Conservation (phyloP, 140 eudicot genomes). For the Cichorium intybus region DNA sequence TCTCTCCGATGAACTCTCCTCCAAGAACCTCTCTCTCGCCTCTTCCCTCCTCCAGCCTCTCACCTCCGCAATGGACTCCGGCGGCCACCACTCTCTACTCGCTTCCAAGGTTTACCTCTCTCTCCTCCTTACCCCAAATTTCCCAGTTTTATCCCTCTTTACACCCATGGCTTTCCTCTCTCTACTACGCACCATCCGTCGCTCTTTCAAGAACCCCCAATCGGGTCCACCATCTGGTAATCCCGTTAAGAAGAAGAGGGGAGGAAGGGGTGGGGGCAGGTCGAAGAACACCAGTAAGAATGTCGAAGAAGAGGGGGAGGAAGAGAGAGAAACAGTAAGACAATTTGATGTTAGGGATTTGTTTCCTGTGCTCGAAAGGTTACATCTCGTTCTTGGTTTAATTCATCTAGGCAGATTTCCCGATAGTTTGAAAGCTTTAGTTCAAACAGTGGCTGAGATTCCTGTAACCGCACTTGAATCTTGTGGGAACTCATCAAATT, state of each 20-base stretch:
- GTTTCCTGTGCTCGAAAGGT: constrained; percentile 63
- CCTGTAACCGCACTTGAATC: constrained; percentile 51
- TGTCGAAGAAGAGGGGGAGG: constrained; percentile 14
- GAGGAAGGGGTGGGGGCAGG: constrained; percentile 25
- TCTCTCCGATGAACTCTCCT: constrained; percentile 51
- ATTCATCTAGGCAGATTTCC: constrained; percentile 88
- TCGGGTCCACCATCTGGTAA: constrained; percentile 20
- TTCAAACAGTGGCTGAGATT: constrained; percentile 67
- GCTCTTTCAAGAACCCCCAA: constrained; percentile 39
- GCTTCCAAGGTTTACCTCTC: constrained; percentile 74
- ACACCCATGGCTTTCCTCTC: constrained; percentile 72
- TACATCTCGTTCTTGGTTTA: constrained; percentile 60
- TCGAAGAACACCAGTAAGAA: constrained; percentile 28
- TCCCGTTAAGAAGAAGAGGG: constrained; percentile 38
- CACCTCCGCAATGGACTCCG: constrained; percentile 66
- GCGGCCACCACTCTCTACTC: constrained; percentile 43
- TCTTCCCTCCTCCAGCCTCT: constrained; percentile 43
- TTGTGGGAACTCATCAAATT: constrained; percentile 48
- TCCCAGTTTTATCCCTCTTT: constrained; percentile 77
- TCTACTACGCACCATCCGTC: constrained; percentile 59
- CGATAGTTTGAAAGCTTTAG: constrained; percentile 74
- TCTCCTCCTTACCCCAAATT: constrained; percentile 55
- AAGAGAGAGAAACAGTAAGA: constrained; percentile 28
- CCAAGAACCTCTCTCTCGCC: constrained; percentile 42
- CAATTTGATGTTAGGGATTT: constrained; percentile 57